Evolutionary conservation across 768 basidiomycete species (phyloP), one percentile per base, ranked within the genome.

Genomic region (Suillus brevipes): DNA sequence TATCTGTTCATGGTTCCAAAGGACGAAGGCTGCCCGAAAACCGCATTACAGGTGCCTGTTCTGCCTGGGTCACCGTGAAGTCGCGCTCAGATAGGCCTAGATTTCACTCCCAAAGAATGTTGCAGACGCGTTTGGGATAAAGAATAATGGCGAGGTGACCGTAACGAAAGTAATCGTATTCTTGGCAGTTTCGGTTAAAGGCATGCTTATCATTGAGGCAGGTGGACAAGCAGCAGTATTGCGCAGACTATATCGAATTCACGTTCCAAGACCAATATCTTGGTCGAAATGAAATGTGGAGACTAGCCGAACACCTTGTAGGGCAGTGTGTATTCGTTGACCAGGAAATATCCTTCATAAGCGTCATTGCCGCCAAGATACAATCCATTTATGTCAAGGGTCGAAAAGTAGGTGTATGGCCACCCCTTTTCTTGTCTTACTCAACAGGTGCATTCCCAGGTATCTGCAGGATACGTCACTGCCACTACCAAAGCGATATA

Each of bases 241-340:
- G 79, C 31, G 92, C 91, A 1, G 89, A 92, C 66, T 90, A 89
- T 72, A 84, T 99, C 59, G 97, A 99, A 72, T 84, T 99, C 64
- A 88, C 88, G 55, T 99, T 99, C 72, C 92, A 93, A 67, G 95
- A 97, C 74, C 95, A 97, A 73, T 98, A 98, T 74, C 83, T 98
- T 18, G 97, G 96, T 18, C 87, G 97, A 55, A 94, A 92, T 66
- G 97, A 98, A 69, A 97, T 97, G 95, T 98, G 96, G 94, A 83
- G 95, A 57, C 82, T 98, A 9, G 89, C 88, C n/a, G 88, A 91
- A 73, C 83, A 89, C 60, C 82, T 98, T 18, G 88, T 89, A 34
- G 89, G 88, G 10, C 88, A 89, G 70, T 95, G 93, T 72, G 80
- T 97, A 25, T 90, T 94, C 72, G 83, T 86, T 1, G 88, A 91